Conservation (phyloP, 139 green algal genomes). For the Dunaliella sp. region DNA sequence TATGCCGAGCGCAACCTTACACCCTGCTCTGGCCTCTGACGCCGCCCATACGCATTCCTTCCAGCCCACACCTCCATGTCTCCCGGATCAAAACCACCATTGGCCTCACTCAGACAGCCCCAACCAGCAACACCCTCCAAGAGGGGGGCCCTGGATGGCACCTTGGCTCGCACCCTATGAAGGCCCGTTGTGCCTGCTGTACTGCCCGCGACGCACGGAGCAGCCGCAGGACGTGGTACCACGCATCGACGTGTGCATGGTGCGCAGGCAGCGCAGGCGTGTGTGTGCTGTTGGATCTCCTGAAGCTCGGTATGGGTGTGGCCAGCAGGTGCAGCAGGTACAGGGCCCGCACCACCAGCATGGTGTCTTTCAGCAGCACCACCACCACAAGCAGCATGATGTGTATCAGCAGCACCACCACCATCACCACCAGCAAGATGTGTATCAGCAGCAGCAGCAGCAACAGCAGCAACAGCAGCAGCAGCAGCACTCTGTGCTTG, state of each 20-base stretch:
- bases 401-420: too few species aligned
- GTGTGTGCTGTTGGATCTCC: too few species aligned
- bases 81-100: not conserved
- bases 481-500: not conserved
- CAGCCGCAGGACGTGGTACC: not conserved
- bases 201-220: slow-evolving; percentile 2
- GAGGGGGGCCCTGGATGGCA: not conserved
- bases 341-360: not conserved
- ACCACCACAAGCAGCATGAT: too few species aligned
- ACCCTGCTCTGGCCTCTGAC: not conserved
- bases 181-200: slow-evolving; percentile 13
- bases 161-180: not conserved
- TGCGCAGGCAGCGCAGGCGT: not conserved
- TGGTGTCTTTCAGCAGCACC: too few species aligned
- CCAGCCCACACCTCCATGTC: not conserved
- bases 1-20: not conserved
- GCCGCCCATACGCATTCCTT: not conserved
- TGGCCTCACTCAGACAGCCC: too few species aligned
- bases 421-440: too few species aligned
- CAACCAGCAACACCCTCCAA: not conserved
- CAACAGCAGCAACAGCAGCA: not conserved
- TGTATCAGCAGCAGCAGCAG: too few species aligned
- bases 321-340: too few species aligned
- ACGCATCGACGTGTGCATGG: not conserved
- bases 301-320: too few species aligned